These are phyloP conservation scores for Globisporangium ultimum DNA, from an alignment of 352 stramenopile genomes.

Conservation along the genomic window DNA sequence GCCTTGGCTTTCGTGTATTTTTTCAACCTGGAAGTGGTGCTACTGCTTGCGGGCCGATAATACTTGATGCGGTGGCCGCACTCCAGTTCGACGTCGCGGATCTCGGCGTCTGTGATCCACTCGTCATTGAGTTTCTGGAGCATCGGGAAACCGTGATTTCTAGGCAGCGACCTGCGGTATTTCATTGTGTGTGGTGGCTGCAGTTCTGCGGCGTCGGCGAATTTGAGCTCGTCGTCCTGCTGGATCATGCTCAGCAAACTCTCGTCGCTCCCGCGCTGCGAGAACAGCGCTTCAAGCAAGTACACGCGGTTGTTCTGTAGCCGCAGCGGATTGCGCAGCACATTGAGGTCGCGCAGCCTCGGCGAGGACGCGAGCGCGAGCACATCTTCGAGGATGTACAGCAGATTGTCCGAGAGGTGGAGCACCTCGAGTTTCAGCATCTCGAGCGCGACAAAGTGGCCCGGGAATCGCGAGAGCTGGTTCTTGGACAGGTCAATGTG, in stretches of 20 bases:
- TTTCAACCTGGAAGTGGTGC: not conserved
- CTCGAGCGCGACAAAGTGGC: constrained; percentile 30
- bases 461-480: constrained; percentile 54
- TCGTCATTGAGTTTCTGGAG: constrained; percentile 52
- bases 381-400: constrained; percentile 66
- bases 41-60: constrained; percentile 13
- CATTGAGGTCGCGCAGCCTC: constrained; percentile 54
- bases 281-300: constrained; percentile 56
- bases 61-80: constrained; percentile 44
- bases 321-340: constrained; percentile 53
- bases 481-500: constrained; percentile 62
- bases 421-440: constrained; percentile 50
- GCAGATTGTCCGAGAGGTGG: constrained; percentile 46
- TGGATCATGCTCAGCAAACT: constrained; percentile 34
- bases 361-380: constrained; percentile 37
- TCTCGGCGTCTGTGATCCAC: constrained; percentile 59
- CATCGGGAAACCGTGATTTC: constrained; percentile 56
- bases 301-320: constrained; percentile 68
- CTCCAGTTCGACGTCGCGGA: constrained; percentile 48
- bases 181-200: constrained; percentile 10
- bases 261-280: constrained; percentile 21
- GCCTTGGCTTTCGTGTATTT: not conserved
- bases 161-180: constrained; percentile 45
- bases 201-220: not conserved
- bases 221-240: constrained; percentile 37